These are phyloP conservation scores for Dryadomyces sulphureus DNA, from an alignment of 2,329 filamentous ascomycete species.

Conservation along the genomic window DNA sequence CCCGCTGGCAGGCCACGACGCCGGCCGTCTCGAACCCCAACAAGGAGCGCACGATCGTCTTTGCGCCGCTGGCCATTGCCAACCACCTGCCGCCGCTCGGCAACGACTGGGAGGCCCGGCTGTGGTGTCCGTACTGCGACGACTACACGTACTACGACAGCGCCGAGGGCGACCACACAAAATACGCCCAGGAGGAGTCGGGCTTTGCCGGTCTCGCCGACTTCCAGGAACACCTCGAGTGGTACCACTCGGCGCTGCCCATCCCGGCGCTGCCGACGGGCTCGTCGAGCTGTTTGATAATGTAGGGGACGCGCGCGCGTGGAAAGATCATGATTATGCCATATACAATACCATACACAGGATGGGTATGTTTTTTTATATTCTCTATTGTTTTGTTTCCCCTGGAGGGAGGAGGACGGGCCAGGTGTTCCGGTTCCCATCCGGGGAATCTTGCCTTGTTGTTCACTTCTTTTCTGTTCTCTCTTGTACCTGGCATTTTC, in stretches of 20 bases:
- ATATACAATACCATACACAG: too few relatives aligned
- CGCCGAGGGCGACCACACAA: slow-evolving; percentile 34
- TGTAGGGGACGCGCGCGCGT: slow-evolving; percentile 4
- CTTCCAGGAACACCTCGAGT: slow-evolving; percentile 41
- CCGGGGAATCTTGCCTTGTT: background rate
- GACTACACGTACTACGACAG: slow-evolving; percentile 33
- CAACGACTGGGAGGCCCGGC: slow-evolving; percentile 35
- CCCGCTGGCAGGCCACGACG: slow-evolving; percentile 38
- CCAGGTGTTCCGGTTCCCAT: background rate
- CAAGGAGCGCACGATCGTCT: slow-evolving; percentile 34
- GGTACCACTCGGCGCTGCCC: slow-evolving; percentile 34
- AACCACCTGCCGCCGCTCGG: slow-evolving; percentile 37
- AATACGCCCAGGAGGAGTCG: slow-evolving; percentile 29
- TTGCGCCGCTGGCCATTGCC: slow-evolving; percentile 41
- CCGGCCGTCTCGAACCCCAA: slow-evolving; percentile 23
- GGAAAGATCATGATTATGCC: background rate
- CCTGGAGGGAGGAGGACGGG: background rate
- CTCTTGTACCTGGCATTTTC: background rate
- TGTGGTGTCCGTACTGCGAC: slow-evolving; percentile 43
- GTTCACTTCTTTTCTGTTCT: background rate
- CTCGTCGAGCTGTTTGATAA: slow-evolving; percentile 23
- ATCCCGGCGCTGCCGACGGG: slow-evolving; percentile 19
- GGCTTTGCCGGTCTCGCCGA: slow-evolving; percentile 32
- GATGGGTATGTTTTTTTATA: background rate
- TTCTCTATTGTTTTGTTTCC: too few relatives aligned